Evolutionary conservation across 2,329 filamentous ascomycete genomes (phyloP).

Genomic region (Cryphonectria parasitica): DNA sequence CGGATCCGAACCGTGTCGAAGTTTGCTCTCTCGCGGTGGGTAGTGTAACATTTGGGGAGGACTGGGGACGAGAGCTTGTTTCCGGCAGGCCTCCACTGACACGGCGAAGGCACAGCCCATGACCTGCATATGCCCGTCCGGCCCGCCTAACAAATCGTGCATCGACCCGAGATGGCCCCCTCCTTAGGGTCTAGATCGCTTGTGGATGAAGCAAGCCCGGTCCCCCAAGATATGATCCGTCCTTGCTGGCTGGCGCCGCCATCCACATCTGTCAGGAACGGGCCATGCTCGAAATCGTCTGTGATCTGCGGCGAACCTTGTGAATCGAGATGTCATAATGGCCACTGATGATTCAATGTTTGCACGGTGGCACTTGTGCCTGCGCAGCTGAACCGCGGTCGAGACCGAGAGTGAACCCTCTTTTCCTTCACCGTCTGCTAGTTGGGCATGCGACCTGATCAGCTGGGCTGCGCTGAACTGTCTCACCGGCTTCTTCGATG

Average conservation of each 20-base stretch:
- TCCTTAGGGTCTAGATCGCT: neutral
- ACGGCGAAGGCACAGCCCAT: constrained; percentile 23
- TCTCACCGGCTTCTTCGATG: constrained; percentile 1
- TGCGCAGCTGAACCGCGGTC: neutral
- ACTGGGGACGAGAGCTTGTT: constrained; percentile 16
- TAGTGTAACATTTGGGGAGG: constrained; percentile 11
- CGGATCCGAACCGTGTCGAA: neutral
- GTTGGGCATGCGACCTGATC: constrained; percentile 19
- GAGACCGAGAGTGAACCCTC: neutral
- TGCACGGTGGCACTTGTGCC: constrained; percentile 9
- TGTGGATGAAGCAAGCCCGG: neutral
- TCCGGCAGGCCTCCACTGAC: constrained; percentile 16
- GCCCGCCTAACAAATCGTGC: constrained; percentile 14
- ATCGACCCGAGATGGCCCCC: neutral
- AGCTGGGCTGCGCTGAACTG: constrained; percentile 22
- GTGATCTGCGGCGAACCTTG: constrained; percentile 5
- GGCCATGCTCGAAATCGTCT: neutral
- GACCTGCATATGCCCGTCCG: constrained; percentile 8
- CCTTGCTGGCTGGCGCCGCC: neutral
- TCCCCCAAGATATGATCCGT: constrained; percentile 1
- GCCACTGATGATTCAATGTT: neutral
- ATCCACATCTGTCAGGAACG: constrained; percentile 5
- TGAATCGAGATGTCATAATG: neutral
- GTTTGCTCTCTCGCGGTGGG: neutral
- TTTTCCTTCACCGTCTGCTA: constrained; percentile 5